Base-by-base conservation (phyloP, 2,329 filamentous ascomycete species). In the Pseudophaeomoniella oleicola region DNA sequence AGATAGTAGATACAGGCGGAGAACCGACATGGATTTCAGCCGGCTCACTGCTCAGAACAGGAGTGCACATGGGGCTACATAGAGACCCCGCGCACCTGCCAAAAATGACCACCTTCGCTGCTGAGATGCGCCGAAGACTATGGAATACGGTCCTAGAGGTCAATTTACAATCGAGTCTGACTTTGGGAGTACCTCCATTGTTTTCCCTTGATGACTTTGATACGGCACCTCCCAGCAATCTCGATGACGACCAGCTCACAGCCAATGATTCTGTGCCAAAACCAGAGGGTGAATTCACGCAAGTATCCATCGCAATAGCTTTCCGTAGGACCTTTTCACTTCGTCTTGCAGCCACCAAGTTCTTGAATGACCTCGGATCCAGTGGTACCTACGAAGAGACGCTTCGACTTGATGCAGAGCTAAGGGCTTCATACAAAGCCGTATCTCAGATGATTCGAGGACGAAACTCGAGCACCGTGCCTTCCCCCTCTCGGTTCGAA, bases 401-500 rank as follows among this genome's bases (percentile, higher is more conserved):
- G 3, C 38, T 57, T 3, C 39, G 40, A 2, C 37, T 59, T 5
- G 50, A 50, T 16, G 34, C 40, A 3, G 40, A 53, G 15, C 41
- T 60, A 2, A 46, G 42, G 6, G 46, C 42, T 3, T 27, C 39
- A 1, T 56, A 50, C 34, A 50, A 48, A 1, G 18, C 39, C 11
- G 15, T 17, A 6, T 32, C 30, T 32, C 10, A 6, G 30, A 6
- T 9, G 15, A 9, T 32, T 32, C 30, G 15, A 32, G n/a, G n/a
- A n/a, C n/a, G n/a, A n/a, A n/a, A n/a, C n/a, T n/a, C n/a, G n/a
- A n/a, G n/a, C n/a, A n/a, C n/a, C n/a, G n/a, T n/a, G n/a, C n/a
- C n/a, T n/a, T n/a, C n/a, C n/a, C n/a, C n/a, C n/a, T 42, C 37
- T 15, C n/a, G 36, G 4, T 68, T 69, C 37, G 60, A 63, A 13